Conservation (phyloP, 805 yeast genomes). For the Wickerhamomyces queroliae region DNA sequence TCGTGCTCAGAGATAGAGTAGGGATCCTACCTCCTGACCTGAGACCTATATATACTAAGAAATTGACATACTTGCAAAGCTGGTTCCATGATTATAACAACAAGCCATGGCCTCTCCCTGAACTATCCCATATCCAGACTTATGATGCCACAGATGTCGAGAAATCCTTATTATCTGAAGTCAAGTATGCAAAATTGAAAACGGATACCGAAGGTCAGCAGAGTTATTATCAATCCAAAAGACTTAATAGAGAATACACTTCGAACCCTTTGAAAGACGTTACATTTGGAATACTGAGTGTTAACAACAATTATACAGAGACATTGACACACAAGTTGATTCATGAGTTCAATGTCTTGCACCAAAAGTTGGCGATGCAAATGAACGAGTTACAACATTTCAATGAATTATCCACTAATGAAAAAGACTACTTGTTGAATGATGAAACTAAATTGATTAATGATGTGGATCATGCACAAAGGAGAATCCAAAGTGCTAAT, state of each 20-base stretch:
- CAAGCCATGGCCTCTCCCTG: conserved; percentile 74
- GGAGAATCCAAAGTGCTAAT: conserved; percentile 25
- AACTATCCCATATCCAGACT: conserved; percentile 53
- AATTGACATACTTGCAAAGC: conserved; percentile 51
- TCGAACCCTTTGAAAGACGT: conserved; percentile 61
- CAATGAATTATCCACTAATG: conserved; percentile 33
- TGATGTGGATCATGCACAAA: conserved; percentile 38
- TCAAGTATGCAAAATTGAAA: conserved; percentile 43
- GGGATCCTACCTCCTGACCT: conserved; percentile 80
- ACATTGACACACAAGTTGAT: conserved; percentile 60
- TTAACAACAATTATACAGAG: conserved; percentile 30
- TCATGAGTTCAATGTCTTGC: conserved; percentile 45
- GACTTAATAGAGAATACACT: conserved; percentile 62
- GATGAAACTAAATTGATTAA: conserved; percentile 39
- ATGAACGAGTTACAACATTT: conserved; percentile 42
- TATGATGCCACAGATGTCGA: conserved; percentile 76
- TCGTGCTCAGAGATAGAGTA: conserved; percentile 72
- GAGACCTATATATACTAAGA: conserved; percentile 65
- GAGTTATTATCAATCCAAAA: conserved; percentile 48
- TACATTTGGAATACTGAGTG: conserved; percentile 45
- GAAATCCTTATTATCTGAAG: conserved; percentile 68
- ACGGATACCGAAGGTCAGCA: conserved; percentile 40
- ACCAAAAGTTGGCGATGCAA: conserved; percentile 36
- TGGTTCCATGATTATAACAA: conserved; percentile 47
- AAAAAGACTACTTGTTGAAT: conserved; percentile 35